These are phyloP conservation scores for Cytospora chrysosperma DNA, from an alignment of 2,329 filamentous ascomycete genomes.

Conservation along the genomic window DNA sequence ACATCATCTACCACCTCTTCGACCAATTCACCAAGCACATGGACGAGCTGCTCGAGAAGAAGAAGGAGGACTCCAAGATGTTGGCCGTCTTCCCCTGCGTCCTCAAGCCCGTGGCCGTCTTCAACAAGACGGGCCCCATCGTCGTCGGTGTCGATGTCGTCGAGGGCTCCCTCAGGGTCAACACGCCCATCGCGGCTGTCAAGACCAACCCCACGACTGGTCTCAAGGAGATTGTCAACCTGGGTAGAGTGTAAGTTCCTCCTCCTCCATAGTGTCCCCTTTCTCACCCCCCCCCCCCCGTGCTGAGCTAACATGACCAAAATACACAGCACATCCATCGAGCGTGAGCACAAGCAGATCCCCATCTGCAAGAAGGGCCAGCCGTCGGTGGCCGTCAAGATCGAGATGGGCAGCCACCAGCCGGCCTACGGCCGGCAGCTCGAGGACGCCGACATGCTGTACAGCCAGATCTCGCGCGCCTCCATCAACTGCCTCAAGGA, in stretches of 20 bases:
- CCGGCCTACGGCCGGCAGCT: constrained; percentile 93
- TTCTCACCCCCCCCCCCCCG: neutral
- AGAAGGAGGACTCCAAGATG: constrained; percentile 95
- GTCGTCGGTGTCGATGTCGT: constrained; percentile 92
- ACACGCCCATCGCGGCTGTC: constrained; percentile 86
- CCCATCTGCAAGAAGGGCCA: constrained; percentile 91
- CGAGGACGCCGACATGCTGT: constrained; percentile 85
- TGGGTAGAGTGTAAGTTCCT: constrained; percentile 86
- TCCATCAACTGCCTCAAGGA: constrained; percentile 96
- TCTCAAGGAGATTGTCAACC: constrained; percentile 75
- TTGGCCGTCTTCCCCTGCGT: constrained; percentile 96
- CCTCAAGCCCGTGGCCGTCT: constrained; percentile 83
- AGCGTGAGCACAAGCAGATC: constrained; percentile 96
- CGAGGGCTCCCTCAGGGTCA: constrained; percentile 82
- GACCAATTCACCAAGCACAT: constrained; percentile 96
- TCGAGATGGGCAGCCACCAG: constrained; percentile 89
- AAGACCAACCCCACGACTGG: constrained; percentile 78
- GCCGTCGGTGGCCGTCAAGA: constrained; percentile 97
- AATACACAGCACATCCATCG: constrained; percentile 75
- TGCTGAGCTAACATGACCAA: neutral
- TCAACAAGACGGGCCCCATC: constrained; percentile 97
- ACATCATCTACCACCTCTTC: constrained; percentile 99
- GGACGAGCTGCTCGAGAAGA: constrained; percentile 79
- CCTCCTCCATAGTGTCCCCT: neutral
- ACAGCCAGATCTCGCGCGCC: constrained; percentile 80